Base-by-base conservation (phyloP, 2,329 filamentous ascomycete genomes). In the Ciborinia camelliae region DNA sequence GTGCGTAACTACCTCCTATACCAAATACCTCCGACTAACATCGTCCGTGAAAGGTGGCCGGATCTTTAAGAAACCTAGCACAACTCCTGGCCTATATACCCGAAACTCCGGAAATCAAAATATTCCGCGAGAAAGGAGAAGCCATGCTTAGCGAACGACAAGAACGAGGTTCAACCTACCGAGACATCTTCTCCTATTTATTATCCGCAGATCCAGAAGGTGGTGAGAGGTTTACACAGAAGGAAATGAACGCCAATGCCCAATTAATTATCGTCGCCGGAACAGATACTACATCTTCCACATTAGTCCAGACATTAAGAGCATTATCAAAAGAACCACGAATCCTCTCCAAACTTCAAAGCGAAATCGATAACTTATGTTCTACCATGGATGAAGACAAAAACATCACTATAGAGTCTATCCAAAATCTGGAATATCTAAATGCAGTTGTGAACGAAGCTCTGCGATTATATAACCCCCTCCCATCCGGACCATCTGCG, bases 181-280 rank as follows among this genome's bases (percentile, higher is more conserved):
- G 63, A 53, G 68, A 70, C 30, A 66, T 70, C 15, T 68, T 69
- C 47, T 50, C 45, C 8, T 63, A 69, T 26, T 61, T 69, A 15
- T 59, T 69, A 9, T 50, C 54, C 14, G 57, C 59, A 23, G 64
- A 66, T 43, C 23, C 39, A 8, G 35, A 62, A 26, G 53, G 60
- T 28, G 58, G 66, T 20, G 7, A 45, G 37, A 64, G 45, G 26
- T 69, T 69, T 43, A 64, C 63, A 1, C 63, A 64, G 30, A 58
- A 51, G 18, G 53, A 69, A 43, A 50, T 69, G 15, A 60, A 69
- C n/a, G 57, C 65, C 3, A 68, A 69, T 41, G 66, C 66, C 12
- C 64, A 67, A 37, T 48, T 69, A 28, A 57, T 68, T 20, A 64
- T 69, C 12, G 45, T 68, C 20, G 67, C 65, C 4, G 68, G 68